A percentile compares a stretch with the other conserved stretches of the same genome.
These are phyloP conservation scores for Dorcoceras hygrometricum DNA, from an alignment of 257 asterid genomes.

Conservation along the genomic window DNA sequence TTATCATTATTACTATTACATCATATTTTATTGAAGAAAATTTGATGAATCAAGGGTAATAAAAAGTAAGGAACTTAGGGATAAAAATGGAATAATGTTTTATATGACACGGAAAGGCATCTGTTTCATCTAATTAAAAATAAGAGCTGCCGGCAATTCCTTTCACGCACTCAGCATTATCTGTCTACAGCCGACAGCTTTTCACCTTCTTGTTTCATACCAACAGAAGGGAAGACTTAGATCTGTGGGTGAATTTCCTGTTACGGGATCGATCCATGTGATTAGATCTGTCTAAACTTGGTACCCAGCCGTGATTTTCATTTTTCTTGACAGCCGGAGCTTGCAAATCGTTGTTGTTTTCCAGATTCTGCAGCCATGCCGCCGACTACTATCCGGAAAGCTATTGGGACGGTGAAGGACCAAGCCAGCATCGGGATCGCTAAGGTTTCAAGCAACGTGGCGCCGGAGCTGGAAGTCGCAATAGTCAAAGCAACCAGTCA, in stretches of 20 bases:
- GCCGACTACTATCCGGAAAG: constrained; percentile 69
- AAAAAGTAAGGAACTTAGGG: too few species aligned
- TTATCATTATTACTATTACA: too few species aligned
- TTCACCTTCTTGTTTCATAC: background rate
- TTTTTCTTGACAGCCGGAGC: too few species aligned
- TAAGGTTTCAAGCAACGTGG: constrained; percentile 68
- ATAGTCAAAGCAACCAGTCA: constrained; percentile 79
- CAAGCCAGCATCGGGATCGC: constrained; percentile 79
- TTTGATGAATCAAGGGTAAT: too few species aligned
- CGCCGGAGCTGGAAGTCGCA: constrained; percentile 80
- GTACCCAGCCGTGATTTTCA: background rate
- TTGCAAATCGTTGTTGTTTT: too few species aligned
- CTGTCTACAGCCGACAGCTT: background rate
- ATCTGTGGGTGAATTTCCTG: background rate
- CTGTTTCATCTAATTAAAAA: too few species aligned
- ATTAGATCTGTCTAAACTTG: background rate
- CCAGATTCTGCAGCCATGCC: constrained; percentile 35
- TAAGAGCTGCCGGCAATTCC: background rate
- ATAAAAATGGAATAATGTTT: too few species aligned
- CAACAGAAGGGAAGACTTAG: too few species aligned
- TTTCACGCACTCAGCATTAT: background rate
- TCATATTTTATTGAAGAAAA: too few species aligned
- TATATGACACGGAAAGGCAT: too few species aligned
- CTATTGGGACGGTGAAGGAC: constrained; percentile 84
- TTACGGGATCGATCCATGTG: background rate